Evolutionary conservation across 192 early-diverging fungal genomes (phyloP).

Genomic region (Mortierella alpina): DNA sequence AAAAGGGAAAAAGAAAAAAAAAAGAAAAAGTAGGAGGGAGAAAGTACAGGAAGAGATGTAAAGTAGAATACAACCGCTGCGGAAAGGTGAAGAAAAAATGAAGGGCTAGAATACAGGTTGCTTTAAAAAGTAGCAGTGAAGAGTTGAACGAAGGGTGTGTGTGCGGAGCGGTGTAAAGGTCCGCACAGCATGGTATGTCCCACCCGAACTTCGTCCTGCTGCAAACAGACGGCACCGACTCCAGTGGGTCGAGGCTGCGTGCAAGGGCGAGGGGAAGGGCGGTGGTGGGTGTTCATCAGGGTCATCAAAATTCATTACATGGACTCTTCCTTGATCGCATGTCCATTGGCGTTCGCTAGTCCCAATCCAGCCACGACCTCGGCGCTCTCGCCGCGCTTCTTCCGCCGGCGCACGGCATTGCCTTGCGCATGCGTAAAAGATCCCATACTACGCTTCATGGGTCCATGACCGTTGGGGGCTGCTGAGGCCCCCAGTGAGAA

Average conservation of each 20-base stretch:
- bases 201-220: not conserved
- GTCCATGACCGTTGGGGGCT: slow-evolving; percentile 27
- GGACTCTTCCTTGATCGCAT: slow-evolving; percentile 28
- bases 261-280: not conserved
- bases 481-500: slow-evolving; percentile 9
- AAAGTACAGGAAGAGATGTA: not conserved
- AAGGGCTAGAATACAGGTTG: slow-evolving; percentile 14
- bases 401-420: slow-evolving; percentile 41
- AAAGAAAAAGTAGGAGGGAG: not conserved
- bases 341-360: slow-evolving; percentile 16
- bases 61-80: not conserved
- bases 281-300: slow-evolving; percentile 4
- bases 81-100: not conserved
- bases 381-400: slow-evolving; percentile 51
- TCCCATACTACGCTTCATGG: slow-evolving; percentile 53
- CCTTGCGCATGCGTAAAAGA: slow-evolving; percentile 9
- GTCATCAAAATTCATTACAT: slow-evolving; percentile 28
- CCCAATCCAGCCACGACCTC: slow-evolving; percentile 41
- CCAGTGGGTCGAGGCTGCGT: not conserved
- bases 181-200: not conserved
- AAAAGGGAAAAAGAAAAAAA: not conserved
- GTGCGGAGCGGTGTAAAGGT: not conserved
- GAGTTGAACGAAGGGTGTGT: not conserved
- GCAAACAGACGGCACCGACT: not conserved
- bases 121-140: not conserved